A percentile compares a stretch with the other conserved stretches of the same genome.
Conservation (phyloP, 352 stramenopile genomes). For the Achlya hypogyna region DNA sequence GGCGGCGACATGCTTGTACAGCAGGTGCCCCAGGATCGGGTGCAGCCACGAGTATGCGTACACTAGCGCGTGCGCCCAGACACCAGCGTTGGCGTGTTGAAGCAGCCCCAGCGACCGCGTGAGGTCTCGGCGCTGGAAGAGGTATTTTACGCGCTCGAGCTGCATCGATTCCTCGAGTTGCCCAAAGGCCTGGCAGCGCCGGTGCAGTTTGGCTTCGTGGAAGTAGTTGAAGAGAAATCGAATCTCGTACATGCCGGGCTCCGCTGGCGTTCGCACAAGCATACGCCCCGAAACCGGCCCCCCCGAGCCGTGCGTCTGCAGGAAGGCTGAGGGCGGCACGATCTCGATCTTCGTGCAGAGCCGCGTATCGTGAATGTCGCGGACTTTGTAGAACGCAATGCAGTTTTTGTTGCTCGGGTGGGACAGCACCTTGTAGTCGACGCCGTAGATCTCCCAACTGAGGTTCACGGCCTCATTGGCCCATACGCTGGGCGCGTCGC, state of each 20-base stretch:
- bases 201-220: conserved; percentile 43
- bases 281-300: conserved; percentile 38
- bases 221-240: conserved; percentile 62
- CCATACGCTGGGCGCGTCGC: conserved; percentile 35
- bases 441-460: conserved; percentile 47
- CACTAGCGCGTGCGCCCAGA: conserved; percentile 34
- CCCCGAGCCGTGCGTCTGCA: conserved; percentile 29
- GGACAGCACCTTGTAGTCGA: conserved; percentile 38
- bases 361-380: conserved; percentile 22
- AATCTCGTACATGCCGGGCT: conserved; percentile 52
- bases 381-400: conserved; percentile 44
- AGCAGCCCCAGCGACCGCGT: conserved; percentile 41
- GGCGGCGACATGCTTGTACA: conserved; percentile 29
- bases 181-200: conserved; percentile 48
- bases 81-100: conserved; percentile 24
- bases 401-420: conserved; percentile 43
- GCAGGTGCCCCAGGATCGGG: conserved; percentile 39
- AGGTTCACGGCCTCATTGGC: conserved; percentile 39
- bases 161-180: conserved; percentile 56
- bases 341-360: conserved; percentile 38
- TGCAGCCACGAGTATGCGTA: conserved; percentile 42
- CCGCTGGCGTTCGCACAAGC: conserved; percentile 32
- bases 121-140: conserved; percentile 41
- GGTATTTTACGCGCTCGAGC: conserved; percentile 39
- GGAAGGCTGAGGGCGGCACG: conserved; percentile 41